Base-by-base conservation (phyloP, 2,329 filamentous ascomycete genomes). In the Geoglossum cookeanum region DNA sequence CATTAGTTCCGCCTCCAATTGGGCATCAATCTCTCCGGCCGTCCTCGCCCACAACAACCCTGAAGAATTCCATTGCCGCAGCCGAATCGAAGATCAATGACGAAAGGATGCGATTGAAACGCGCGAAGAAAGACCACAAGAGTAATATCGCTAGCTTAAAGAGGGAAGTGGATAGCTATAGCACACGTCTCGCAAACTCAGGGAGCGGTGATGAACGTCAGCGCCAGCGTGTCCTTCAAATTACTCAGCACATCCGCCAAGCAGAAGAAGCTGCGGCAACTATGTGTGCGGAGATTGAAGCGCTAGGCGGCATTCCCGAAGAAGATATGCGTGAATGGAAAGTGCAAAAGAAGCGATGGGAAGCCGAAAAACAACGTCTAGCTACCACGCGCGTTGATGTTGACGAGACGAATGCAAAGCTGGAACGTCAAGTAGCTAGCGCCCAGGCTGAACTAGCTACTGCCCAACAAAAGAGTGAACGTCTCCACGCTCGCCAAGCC, bases 121-220 rank as follows among this genome's bases (percentile, higher is more conserved):
- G 79, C 39, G 75, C 78, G 60, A 83, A 84, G 60, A 87, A 85
- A 67, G 85, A 90, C 59, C 85, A 86, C 70, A 84, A 86, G 66
- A 77, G 78, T 55, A 80, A 80, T 61, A 74, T 84, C 60, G 82
- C 83, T 62, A 72, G 77, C 22, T 70, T 86, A 63, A 82, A 78
- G 64, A 87, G 83, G 68, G 86, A 91, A 63, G 84, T 87, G 60
- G 85, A 89, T 64, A 78, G 77, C 55, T 75, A 86, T 42, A 78
- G 78, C 59, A 76, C 76, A 59, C 81, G 82, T 61, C 78, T 87
- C 51, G 75, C 81, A 58, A 83, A 83, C 39, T 77, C 79, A 15
- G 84, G 84, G 60, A 82, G 83, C 59, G 82, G 80, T 62, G 86
- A 91, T 68, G 86, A 90, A 65, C 84, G 85, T 66, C 78, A 84